These are phyloP conservation scores for Hymenoscyphus fraxineus DNA, from an alignment of 2,329 filamentous ascomycete genomes.

Conservation along the genomic window DNA sequence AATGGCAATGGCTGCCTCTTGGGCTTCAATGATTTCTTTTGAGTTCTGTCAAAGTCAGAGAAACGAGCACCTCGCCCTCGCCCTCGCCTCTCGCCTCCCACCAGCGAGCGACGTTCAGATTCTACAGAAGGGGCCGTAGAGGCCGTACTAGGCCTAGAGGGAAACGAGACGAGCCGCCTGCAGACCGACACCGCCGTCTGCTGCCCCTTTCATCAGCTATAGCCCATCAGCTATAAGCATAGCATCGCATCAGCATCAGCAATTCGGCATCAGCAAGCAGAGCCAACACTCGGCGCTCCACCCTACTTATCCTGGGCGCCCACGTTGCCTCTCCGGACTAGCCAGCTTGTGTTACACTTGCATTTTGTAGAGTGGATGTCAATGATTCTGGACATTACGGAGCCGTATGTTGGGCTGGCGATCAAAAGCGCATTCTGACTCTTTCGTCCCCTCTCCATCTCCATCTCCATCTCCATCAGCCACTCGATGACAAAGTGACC, in stretches of 20 bases:
- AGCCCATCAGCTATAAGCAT: constrained; percentile 7
- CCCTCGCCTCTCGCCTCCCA: too few relatives aligned
- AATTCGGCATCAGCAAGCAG: constrained; percentile 9
- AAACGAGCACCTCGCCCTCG: neutral
- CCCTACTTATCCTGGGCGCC: constrained; percentile 5
- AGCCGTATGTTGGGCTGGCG: neutral
- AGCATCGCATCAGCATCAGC: constrained; percentile 8
- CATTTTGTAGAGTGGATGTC: neutral
- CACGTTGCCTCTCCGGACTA: constrained; percentile 7
- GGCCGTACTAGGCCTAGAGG: too few relatives aligned
- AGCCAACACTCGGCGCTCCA: neutral
- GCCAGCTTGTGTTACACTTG: neutral
- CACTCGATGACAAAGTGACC: constrained; percentile 3
- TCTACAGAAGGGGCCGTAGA: neutral
- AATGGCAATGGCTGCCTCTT: too few relatives aligned
- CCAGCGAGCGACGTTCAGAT: neutral
- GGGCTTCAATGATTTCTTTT: too few relatives aligned
- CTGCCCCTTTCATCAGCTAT: constrained; percentile 4
- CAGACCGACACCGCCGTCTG: constrained; percentile 7
- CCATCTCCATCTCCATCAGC: neutral
- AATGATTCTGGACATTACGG: neutral
- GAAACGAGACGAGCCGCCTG: neutral
- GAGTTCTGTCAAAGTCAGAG: too few relatives aligned
- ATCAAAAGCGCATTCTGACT: constrained; percentile 6
- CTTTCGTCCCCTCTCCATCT: neutral